Evolutionary conservation across 768 basidiomycete genomes (phyloP).

Genomic region (Flagelloscypha sp.): DNA sequence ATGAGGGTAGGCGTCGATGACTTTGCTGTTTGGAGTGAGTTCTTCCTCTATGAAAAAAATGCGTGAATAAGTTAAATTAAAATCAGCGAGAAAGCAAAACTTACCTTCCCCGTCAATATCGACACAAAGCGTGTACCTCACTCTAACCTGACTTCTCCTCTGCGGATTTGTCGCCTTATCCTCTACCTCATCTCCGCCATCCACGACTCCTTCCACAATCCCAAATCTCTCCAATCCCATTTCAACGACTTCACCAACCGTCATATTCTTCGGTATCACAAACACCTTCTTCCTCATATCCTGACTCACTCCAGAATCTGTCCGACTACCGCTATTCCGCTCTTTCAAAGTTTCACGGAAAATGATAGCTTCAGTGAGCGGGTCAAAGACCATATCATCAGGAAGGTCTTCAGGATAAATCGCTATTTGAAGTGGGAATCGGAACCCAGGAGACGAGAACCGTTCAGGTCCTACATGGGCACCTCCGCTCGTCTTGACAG

Average conservation of each 20-base stretch:
- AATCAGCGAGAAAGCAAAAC: constrained; percentile 15
- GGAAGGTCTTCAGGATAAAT: constrained; percentile 90
- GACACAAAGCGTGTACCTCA: constrained; percentile 75
- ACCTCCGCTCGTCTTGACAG: constrained; percentile 27
- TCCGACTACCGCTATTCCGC: constrained; percentile 30
- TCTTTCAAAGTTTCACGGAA: constrained; percentile 68
- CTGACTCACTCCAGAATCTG: constrained; percentile 49
- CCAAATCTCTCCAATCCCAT: constrained; percentile 88
- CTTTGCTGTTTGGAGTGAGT: constrained; percentile 69
- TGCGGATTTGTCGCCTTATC: constrained; percentile 85
- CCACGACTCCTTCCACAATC: constrained; percentile 93
- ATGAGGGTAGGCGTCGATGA: constrained; percentile 74
- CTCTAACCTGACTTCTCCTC: constrained; percentile 66
- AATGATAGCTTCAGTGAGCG: constrained; percentile 88
- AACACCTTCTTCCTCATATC: constrained; percentile 73
- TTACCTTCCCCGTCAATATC: constrained; percentile 56
- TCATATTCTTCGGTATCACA: constrained; percentile 88
- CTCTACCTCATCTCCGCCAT: constrained; percentile 97
- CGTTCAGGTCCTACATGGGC: constrained; percentile 55
- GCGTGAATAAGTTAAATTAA: constrained; percentile 4
- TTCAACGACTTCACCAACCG: constrained; percentile 95
- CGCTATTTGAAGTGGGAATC: constrained; percentile 80
- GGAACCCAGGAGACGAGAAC: constrained; percentile 73
- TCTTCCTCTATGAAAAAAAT: constrained; percentile 51
- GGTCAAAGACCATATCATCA: constrained; percentile 92